Conservation (phyloP, 31 red algal genomes). For the Asparagopsis taxiformis region DNA sequence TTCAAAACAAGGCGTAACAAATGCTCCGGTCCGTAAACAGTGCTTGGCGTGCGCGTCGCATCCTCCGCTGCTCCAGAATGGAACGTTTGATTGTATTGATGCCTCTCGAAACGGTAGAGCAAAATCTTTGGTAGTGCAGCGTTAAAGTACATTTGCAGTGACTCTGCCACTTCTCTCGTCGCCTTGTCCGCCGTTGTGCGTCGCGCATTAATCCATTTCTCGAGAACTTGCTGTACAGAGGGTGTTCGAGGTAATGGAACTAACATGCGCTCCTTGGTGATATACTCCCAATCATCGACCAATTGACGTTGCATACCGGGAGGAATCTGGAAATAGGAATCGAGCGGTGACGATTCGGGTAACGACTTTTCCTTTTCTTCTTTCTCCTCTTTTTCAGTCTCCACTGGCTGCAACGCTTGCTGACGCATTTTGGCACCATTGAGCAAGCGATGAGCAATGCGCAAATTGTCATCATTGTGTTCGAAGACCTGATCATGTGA, state of each 20-base stretch:
- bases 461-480: conserved; percentile 71
- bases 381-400: conserved; percentile 14
- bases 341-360: neutral
- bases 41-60: conserved; percentile 23
- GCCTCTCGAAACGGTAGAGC: conserved; percentile 88
- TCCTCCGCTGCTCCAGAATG: conserved; percentile 4
- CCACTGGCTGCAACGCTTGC: conserved; percentile 32
- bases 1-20: conserved; percentile 84
- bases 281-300: conserved; percentile 92
- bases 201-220: conserved; percentile 65
- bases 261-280: conserved; percentile 69
- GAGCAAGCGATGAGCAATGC: conserved; percentile 67
- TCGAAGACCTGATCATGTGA: conserved; percentile 25
- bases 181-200: conserved; percentile 45
- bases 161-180: conserved; percentile 63
- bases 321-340: conserved; percentile 72
- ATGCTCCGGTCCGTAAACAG: conserved; percentile 94
- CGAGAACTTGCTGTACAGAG: conserved; percentile 60
- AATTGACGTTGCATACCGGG: conserved; percentile 64
- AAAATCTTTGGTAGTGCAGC: conserved; percentile 68
- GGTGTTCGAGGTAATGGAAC: conserved; percentile 75
- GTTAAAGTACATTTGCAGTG: conserved; percentile 85
- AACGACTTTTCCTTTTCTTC: conserved; percentile 22
- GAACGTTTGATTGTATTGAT: conserved; percentile 62
- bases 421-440: conserved; percentile 52